Evolutionary conservation across 2,329 filamentous ascomycete species (phyloP).

Genomic region (Aureobasidium uvarum): DNA sequence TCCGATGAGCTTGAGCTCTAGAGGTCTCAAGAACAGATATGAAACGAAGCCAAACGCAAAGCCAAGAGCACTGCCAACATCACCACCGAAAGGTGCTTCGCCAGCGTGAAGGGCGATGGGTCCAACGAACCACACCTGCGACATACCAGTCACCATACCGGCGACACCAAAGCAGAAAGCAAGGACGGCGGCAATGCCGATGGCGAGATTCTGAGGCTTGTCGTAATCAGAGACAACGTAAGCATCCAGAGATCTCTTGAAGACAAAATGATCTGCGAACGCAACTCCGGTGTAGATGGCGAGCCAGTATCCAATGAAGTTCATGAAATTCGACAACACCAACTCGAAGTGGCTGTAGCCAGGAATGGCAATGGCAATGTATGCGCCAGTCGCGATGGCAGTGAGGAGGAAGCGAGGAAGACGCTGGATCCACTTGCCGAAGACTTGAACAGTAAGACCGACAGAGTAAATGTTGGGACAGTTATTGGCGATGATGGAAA

Average conservation of each 20-base stretch:
- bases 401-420: slow-evolving; percentile 70
- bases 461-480: slow-evolving; percentile 61
- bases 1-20: slow-evolving; percentile 48
- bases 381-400: slow-evolving; percentile 59
- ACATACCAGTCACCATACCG: slow-evolving; percentile 68
- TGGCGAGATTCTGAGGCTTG: slow-evolving; percentile 57
- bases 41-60: slow-evolving; percentile 58
- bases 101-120: slow-evolving; percentile 63
- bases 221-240: slow-evolving; percentile 62
- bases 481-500: slow-evolving; percentile 49
- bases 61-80: slow-evolving; percentile 60
- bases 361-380: slow-evolving; percentile 67
- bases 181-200: slow-evolving; percentile 60
- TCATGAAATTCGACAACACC: slow-evolving; percentile 64
- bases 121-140: slow-evolving; percentile 64
- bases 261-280: slow-evolving; percentile 66
- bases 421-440: slow-evolving; percentile 57
- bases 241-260: slow-evolving; percentile 59
- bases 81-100: slow-evolving; percentile 52
- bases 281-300: slow-evolving; percentile 69
- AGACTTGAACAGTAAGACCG: slow-evolving; percentile 64
- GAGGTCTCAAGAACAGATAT: slow-evolving; percentile 53
- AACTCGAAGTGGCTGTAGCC: slow-evolving; percentile 64
- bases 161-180: slow-evolving; percentile 64
- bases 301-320: slow-evolving; percentile 64